Conservation (phyloP, 1,284 basidiomycete genomes). For the Sparassis latifolia region DNA sequence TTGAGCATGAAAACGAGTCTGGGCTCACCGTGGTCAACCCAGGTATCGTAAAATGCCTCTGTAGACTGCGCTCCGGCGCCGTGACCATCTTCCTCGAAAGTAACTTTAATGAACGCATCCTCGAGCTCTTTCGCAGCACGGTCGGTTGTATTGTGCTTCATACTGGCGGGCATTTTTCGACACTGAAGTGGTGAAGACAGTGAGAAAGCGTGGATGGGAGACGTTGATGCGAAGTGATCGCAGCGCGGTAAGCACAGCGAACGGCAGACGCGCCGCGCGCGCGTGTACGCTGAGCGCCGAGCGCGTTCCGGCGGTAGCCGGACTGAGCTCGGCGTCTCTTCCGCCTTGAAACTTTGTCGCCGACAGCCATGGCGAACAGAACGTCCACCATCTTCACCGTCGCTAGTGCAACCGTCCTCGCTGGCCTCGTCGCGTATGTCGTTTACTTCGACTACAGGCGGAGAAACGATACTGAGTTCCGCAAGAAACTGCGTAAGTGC, state of each 20-base stretch:
- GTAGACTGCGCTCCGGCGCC: neutral
- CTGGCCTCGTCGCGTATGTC: conserved; percentile 72
- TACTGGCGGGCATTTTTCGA: neutral
- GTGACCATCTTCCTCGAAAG: conserved; percentile 31
- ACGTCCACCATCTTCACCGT: conserved; percentile 42
- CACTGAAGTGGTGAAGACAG: neutral
- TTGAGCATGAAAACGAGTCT: no score
- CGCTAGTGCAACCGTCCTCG: conserved; percentile 57
- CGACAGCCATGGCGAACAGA: conserved; percentile 24
- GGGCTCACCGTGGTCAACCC: conserved; percentile 46
- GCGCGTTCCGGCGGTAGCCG: neutral
- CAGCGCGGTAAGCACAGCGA: neutral
- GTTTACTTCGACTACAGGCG: conserved; percentile 95
- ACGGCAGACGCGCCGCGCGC: neutral
- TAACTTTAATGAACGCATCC: conserved; percentile 46
- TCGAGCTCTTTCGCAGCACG: conserved; percentile 20
- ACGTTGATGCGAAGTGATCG: neutral
- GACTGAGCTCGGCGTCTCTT: no score
- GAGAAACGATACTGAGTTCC: conserved; percentile 82
- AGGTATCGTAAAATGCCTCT: conserved; percentile 24
- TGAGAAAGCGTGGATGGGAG: neutral
- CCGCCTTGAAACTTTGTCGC: conserved; percentile 6
- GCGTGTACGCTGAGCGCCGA: neutral
- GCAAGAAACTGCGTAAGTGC: conserved; percentile 80
- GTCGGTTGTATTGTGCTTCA: conserved; percentile 1